Conservation (phyloP, 768 basidiomycete genomes). For the Termitomyces sp. region DNA sequence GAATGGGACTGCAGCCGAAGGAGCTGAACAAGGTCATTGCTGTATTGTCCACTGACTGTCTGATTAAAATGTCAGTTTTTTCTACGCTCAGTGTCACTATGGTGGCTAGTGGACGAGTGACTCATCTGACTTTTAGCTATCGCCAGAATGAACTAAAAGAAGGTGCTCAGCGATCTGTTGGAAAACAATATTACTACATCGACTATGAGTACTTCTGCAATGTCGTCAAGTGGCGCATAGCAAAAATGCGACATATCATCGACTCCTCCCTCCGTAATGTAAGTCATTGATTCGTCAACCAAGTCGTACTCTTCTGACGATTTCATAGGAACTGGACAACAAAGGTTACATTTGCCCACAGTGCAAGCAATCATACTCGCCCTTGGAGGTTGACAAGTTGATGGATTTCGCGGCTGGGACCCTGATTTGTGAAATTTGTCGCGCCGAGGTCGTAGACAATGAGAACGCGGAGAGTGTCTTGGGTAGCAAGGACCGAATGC, state of each 20-base stretch:
- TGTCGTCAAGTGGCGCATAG: constrained; percentile 96
- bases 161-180: constrained; percentile 80
- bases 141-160: constrained; percentile 91
- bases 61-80: constrained; percentile 66
- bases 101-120: not conserved
- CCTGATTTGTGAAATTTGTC: constrained; percentile 86
- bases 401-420: constrained; percentile 63
- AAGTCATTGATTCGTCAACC: constrained; percentile 17
- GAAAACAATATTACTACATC: constrained; percentile 93
- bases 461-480: constrained; percentile 81
- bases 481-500: constrained; percentile 93
- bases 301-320: not conserved
- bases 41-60: constrained; percentile 67
- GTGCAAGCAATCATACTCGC: constrained; percentile 78
- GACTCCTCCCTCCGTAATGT: constrained; percentile 89
- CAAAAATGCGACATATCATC: constrained; percentile 85
- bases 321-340: constrained; percentile 83
- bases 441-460: constrained; percentile 83
- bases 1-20: constrained; percentile 85
- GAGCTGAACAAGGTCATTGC: constrained; percentile 89
- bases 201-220: constrained; percentile 95
- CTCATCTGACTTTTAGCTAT: constrained; percentile 41
- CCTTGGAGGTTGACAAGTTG: constrained; percentile 80
- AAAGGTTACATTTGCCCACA: constrained; percentile 96
- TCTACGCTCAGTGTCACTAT: no score